A percentile compares a stretch with the other conserved stretches of the same genome.
phyloP scores from a whole-genome alignment of 768 basidiomycete genomes.

The Xerocomus brunneocitrinus region DNA sequence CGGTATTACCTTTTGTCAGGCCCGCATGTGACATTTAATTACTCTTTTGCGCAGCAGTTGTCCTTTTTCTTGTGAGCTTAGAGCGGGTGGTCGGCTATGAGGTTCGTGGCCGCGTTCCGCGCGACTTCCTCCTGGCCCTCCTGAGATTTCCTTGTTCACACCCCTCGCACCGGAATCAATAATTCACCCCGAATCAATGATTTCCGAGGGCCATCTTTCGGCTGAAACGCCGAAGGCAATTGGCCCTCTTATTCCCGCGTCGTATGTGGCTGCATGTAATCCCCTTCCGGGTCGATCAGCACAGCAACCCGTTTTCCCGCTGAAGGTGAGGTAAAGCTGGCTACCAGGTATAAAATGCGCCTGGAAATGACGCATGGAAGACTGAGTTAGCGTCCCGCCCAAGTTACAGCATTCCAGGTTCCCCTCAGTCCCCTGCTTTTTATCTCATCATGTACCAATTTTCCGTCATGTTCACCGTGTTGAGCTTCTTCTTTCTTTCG shows the following conservation, averaged over 20 bases:
- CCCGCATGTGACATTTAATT: not conserved
- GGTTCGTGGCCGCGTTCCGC: conserved; percentile 11
- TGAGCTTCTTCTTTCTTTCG: conserved; percentile 43
- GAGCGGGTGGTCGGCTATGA: conserved; percentile 8
- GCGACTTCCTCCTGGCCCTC: conserved; percentile 19
- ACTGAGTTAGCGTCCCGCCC: conserved; percentile 3
- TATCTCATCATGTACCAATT: conserved; percentile 17
- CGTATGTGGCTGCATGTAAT: conserved; percentile 20
- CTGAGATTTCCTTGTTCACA: not conserved
- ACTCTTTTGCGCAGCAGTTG: conserved; percentile 4
- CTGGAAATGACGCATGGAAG: conserved; percentile 2
- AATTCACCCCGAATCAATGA: conserved; percentile 9
- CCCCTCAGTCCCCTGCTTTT: not conserved
- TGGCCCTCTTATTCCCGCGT: conserved; percentile 18
- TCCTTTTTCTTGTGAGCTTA: not conserved
- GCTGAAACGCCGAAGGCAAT: conserved; percentile 18
- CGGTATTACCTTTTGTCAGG: not conserved
- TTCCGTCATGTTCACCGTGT: conserved; percentile 29
- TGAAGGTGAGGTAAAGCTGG: conserved; percentile 28
- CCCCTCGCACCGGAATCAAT: conserved; percentile 17
- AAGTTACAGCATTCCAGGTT: not conserved
- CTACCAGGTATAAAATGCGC: conserved; percentile 24
- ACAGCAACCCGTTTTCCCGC: conserved; percentile 22
- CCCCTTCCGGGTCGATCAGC: conserved; percentile 29
- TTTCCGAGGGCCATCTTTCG: conserved; percentile 15